A percentile compares a stretch with the other conserved stretches of the same genome.
Evolutionary conservation across 1,284 basidiomycete species (phyloP).

Genomic region (Fomitopsis palustris): DNA sequence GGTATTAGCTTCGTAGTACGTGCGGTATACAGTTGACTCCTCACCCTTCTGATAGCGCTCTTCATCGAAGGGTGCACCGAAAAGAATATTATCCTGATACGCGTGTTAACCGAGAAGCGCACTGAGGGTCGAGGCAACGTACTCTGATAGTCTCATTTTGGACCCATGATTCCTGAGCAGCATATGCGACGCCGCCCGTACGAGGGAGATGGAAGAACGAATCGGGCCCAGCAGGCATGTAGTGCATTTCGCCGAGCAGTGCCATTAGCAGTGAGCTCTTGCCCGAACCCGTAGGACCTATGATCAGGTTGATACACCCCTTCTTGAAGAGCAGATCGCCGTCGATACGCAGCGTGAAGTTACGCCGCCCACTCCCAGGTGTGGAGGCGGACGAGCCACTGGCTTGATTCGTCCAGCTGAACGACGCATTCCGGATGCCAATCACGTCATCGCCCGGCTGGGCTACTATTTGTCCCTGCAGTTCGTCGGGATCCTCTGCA

Average conservation of each 20-base stretch:
- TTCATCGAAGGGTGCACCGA: constrained; percentile 40
- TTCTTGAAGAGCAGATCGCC: constrained; percentile 54
- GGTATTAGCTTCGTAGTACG: background rate
- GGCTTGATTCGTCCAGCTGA: constrained; percentile 37
- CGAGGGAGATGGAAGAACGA: constrained; percentile 69
- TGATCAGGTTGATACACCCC: constrained; percentile 57
- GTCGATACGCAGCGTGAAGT: constrained; percentile 47
- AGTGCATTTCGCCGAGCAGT: constrained; percentile 64
- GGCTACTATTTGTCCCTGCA: constrained; percentile 1
- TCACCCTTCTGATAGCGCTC: constrained; percentile 39
- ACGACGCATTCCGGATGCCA: constrained; percentile 39
- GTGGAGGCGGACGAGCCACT: constrained; percentile 20
- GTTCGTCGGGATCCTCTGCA: constrained; percentile 18
- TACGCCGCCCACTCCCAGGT: constrained; percentile 25
- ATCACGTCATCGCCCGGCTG: constrained; percentile 25
- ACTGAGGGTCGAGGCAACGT: background rate
- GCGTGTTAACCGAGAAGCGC: too few relatives aligned
- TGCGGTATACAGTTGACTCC: background rate
- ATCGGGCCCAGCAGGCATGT: constrained; percentile 43
- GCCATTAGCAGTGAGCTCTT: constrained; percentile 53
- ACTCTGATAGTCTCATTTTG: constrained; percentile 50
- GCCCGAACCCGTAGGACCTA: constrained; percentile 57
- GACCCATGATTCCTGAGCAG: constrained; percentile 77
- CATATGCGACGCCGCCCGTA: constrained; percentile 64
- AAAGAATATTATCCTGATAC: constrained; percentile 39